A percentile compares a stretch with the other conserved stretches of the same genome.
Evolutionary conservation across 1,284 basidiomycete species (phyloP).

Genomic region (Tilletia indica): DNA sequence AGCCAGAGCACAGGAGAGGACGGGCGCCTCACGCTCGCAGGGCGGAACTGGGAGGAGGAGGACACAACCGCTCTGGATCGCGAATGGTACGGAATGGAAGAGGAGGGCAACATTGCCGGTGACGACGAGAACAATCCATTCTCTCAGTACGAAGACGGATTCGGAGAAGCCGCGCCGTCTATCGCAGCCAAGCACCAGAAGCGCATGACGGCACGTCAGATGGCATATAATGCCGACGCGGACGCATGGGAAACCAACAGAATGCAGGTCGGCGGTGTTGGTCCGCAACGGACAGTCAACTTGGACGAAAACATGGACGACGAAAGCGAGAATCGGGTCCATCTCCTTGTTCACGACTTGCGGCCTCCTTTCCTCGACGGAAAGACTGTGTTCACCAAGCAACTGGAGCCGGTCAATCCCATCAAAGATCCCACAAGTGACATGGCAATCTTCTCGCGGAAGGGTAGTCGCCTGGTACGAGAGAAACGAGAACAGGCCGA

Average conservation of each 20-base stretch:
- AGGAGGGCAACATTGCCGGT: constrained; percentile 60
- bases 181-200: constrained; percentile 36
- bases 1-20: constrained; percentile 64
- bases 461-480: constrained; percentile 86
- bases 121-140: constrained; percentile 91
- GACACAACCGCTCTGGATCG: constrained; percentile 26
- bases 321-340: constrained; percentile 94
- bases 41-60: constrained; percentile 43
- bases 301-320: constrained; percentile 67
- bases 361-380: constrained; percentile 98
- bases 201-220: constrained; percentile 53
- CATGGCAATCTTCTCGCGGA: constrained; percentile 91
- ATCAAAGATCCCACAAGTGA: constrained; percentile 90
- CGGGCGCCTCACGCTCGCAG: constrained; percentile 54
- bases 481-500: constrained; percentile 96
- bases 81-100: constrained; percentile 53
- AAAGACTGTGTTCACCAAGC: constrained; percentile 90
- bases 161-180: constrained; percentile 54
- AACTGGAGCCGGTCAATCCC: constrained; percentile 94
- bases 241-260: constrained; percentile 98
- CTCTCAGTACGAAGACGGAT: constrained; percentile 75
- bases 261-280: constrained; percentile 91
- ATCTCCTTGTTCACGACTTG: constrained; percentile 93
- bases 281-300: constrained; percentile 75
- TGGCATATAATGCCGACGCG: constrained; percentile 76